Evolutionary conservation across 768 basidiomycete genomes (phyloP).

Genomic region (Chalciporus sphaerocephalus): DNA sequence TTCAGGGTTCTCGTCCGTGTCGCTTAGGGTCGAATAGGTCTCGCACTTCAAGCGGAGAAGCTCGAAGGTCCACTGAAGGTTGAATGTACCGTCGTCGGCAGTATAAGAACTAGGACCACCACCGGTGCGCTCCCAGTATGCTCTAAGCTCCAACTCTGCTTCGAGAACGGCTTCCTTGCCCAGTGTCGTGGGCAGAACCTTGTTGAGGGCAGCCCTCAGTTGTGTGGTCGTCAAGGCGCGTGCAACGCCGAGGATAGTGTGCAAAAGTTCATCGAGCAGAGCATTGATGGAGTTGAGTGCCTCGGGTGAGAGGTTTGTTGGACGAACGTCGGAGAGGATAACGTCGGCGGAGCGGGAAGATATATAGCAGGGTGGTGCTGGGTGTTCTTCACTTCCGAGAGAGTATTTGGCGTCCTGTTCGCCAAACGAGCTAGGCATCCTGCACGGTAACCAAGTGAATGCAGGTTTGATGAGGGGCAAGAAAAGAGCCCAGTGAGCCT

Average conservation of each 20-base stretch:
- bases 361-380: constrained; percentile 66
- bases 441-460: constrained; percentile 17
- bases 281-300: constrained; percentile 78
- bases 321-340: constrained; percentile 87
- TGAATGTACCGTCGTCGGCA: constrained; percentile 56
- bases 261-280: constrained; percentile 79
- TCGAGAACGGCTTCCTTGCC: constrained; percentile 91
- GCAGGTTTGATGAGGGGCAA: not conserved
- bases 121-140: constrained; percentile 76
- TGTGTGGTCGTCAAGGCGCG: constrained; percentile 70
- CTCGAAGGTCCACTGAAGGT: constrained; percentile 74
- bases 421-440: constrained; percentile 47
- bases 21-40: constrained; percentile 81
- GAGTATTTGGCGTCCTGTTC: constrained; percentile 25
- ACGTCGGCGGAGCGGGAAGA: constrained; percentile 83
- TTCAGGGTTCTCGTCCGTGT: constrained; percentile 68
- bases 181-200: constrained; percentile 70
- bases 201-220: constrained; percentile 67
- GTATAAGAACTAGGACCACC: constrained; percentile 32
- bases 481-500: too few species aligned
- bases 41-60: constrained; percentile 82
- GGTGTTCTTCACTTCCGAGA: constrained; percentile 5
- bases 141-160: constrained; percentile 87
- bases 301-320: constrained; percentile 77
- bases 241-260: constrained; percentile 61